Conservation (phyloP, 2,329 filamentous ascomycete genomes). For the Colletotrichum sp. region DNA sequence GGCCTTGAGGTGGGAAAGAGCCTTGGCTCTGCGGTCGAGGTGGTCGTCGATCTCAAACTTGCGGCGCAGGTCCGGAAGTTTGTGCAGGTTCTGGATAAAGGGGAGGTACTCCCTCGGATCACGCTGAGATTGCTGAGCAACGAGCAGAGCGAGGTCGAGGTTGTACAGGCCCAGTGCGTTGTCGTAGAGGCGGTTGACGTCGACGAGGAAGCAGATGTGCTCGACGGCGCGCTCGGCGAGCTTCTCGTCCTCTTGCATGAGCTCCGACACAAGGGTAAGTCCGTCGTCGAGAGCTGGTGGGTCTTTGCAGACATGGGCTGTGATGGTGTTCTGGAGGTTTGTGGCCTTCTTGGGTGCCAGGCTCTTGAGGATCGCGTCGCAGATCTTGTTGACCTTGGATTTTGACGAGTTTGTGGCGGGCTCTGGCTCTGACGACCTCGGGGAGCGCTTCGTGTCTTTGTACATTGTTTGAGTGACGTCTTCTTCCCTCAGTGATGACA, state of each 20-base stretch:
- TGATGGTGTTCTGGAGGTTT: constrained; percentile 90
- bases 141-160: constrained; percentile 84
- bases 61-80: constrained; percentile 71
- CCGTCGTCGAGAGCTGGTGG: constrained; percentile 91
- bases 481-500: constrained; percentile 87
- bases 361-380: constrained; percentile 78
- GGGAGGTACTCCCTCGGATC: constrained; percentile 95
- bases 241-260: constrained; percentile 71
- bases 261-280: constrained; percentile 75
- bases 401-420: constrained; percentile 9
- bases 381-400: constrained; percentile 85
- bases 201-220: constrained; percentile 96
- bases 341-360: constrained; percentile 66
- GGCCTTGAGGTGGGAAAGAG: constrained; percentile 76
- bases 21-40: constrained; percentile 77
- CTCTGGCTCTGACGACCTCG: constrained; percentile 2
- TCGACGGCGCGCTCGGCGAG: constrained; percentile 89
- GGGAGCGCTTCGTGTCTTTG: constrained; percentile 72
- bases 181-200: constrained; percentile 91
- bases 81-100: constrained; percentile 87
- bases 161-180: constrained; percentile 90
- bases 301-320: constrained; percentile 90
- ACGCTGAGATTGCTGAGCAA: constrained; percentile 95
- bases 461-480: constrained; percentile 96
- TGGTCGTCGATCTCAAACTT: constrained; percentile 90